These are phyloP conservation scores for Fusarium sp. DNA, from an alignment of 2,329 filamentous ascomycete genomes.

Conservation along the genomic window DNA sequence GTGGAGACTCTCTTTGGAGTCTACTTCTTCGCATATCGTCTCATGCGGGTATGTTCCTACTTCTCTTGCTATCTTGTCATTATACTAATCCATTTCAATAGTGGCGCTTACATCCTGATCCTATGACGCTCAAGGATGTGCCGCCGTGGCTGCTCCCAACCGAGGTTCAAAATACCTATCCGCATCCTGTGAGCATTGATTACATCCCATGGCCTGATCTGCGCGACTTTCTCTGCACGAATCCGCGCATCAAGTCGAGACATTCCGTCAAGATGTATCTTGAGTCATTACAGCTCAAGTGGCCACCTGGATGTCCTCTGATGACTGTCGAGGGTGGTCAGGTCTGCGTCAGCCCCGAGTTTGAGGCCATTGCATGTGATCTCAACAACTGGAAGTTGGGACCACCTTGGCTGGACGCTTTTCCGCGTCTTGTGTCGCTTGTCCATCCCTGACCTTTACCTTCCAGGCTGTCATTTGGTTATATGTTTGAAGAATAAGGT, in stretches of 20 bases:
- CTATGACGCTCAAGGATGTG: slow-evolving; percentile 40
- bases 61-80: neutral
- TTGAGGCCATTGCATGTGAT: slow-evolving; percentile 44
- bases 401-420: slow-evolving; percentile 42
- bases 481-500: neutral
- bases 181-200: slow-evolving; percentile 46
- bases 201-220: slow-evolving; percentile 48
- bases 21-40: slow-evolving; percentile 46
- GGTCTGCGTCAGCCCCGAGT: slow-evolving; percentile 43
- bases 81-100: slow-evolving; percentile 14
- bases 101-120: slow-evolving; percentile 47
- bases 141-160: slow-evolving; percentile 44
- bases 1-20: slow-evolving; percentile 47
- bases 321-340: slow-evolving; percentile 25
- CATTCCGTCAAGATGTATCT: slow-evolving; percentile 47
- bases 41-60: slow-evolving; percentile 38
- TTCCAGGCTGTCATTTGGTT: neutral
- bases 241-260: slow-evolving; percentile 36
- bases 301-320: slow-evolving; percentile 40
- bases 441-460: slow-evolving; percentile 19
- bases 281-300: slow-evolving; percentile 38
- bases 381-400: slow-evolving; percentile 45
- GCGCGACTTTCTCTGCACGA: slow-evolving; percentile 43
- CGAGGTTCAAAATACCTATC: slow-evolving; percentile 41
- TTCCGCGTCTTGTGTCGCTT: slow-evolving; percentile 42